Evolutionary conservation across 805 yeast genomes (phyloP), one percentile per base, ranked within the genome.

Genomic region (Saccharomyces jurei): DNA sequence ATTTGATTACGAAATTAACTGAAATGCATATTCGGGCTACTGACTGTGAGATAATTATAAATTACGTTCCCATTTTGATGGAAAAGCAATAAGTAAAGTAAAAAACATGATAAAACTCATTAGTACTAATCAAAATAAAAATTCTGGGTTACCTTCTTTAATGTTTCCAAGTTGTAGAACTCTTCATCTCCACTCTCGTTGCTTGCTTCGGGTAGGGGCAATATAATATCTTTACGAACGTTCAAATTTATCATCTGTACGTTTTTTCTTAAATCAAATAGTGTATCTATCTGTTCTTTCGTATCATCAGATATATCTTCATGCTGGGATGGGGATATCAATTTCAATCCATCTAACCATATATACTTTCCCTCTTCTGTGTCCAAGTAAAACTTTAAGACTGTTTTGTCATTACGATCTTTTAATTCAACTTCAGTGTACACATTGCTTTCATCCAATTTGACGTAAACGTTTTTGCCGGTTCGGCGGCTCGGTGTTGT

Each of bases 281-380:
- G 64, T 47, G 73, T 71, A 3, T 70, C 69, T 14, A 80, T 68
- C 58, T 81, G 83, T 22, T 61, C 63, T 53, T 68, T 67, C 6
- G 84, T 74, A 21, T 76, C 81, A 0, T 63, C 65, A 1, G 83
- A 77, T 17, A 78, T 57, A 36, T 22, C 51, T 27, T 55, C 52
- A 63, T 70, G 25, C 61, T 65, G 52, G 54, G 56, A 51, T 63
- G 74, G 52, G 22, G 76, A 71, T 36, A 81, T 63, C 64, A 82
- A 71, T 62, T 81, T 81, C 53, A 88, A 67, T 0, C 95, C 96
- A 69, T 89, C 96, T 36, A 85, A 71, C 95, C 95, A 89, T 6
- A 83, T 80, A 52, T 79, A 81, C 47, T 85, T 81, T 50, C 81
- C 77, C 50, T 84, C 88, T 58, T 79, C 78, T 1, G 88, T 84